A percentile compares a stretch with the other conserved stretches of the same genome.
These are phyloP conservation scores for Suillus bovinus DNA, from an alignment of 768 basidiomycete species.

Conservation along the genomic window DNA sequence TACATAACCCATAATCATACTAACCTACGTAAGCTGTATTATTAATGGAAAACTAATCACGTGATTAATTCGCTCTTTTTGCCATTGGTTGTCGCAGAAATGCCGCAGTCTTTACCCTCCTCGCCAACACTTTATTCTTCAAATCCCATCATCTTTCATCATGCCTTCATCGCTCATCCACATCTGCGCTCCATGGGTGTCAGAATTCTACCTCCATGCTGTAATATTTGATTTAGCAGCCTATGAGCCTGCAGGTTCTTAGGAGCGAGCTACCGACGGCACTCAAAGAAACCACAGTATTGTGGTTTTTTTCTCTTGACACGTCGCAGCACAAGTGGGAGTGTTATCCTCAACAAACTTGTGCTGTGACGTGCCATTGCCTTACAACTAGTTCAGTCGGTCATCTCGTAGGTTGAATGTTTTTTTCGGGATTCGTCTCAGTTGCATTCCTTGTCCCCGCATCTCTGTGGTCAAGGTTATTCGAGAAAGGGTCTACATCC, in stretches of 20 bases:
- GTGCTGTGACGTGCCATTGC: slow-evolving; percentile 24
- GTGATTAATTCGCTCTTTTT: slow-evolving; percentile 23
- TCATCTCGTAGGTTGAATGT: not conserved
- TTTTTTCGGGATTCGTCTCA: not conserved
- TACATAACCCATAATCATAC: not conserved
- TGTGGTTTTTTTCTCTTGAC: slow-evolving; percentile 3
- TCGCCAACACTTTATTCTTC: not conserved
- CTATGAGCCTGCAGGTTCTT: not conserved
- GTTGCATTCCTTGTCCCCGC: not conserved
- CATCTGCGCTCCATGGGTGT: not conserved
- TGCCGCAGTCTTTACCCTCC: slow-evolving; percentile 35
- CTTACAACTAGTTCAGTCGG: not conserved
- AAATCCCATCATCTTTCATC: not conserved
- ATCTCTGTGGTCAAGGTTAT: not conserved
- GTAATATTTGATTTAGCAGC: not conserved
- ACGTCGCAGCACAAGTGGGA: slow-evolving; percentile 37
- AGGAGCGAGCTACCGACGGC: not conserved
- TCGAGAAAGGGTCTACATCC: no score
- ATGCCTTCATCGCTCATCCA: not conserved
- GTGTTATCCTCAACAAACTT: slow-evolving; percentile 49
- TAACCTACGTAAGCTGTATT: not conserved
- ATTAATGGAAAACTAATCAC: slow-evolving; percentile 14
- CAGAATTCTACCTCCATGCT: not conserved
- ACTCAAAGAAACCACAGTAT: not conserved
- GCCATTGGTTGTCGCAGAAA: slow-evolving; percentile 40